A percentile compares a stretch with the other conserved stretches of the same genome.
Conservation (phyloP, 2,329 filamentous ascomycete species). For the Lecanicillium sp. region DNA sequence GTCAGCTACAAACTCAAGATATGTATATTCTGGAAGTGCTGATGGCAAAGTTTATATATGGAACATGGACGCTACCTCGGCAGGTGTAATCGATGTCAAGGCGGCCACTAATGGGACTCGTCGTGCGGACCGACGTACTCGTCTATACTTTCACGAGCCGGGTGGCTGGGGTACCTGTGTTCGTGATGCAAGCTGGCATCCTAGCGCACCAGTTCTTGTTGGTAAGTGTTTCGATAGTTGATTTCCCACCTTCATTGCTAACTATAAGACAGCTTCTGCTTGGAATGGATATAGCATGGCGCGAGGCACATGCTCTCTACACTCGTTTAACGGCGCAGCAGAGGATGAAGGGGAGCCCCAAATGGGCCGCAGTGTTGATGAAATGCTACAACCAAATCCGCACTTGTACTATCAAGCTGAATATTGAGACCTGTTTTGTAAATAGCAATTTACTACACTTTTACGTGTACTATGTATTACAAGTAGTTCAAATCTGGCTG, state of each 20-base stretch:
- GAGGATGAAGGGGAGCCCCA: conserved; percentile 56
- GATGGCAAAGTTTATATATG: conserved; percentile 88
- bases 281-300: conserved; percentile 73
- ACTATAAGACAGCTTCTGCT: conserved; percentile 53
- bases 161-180: conserved; percentile 68
- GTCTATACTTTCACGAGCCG: conserved; percentile 48
- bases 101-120: conserved; percentile 57
- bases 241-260: conserved; percentile 8
- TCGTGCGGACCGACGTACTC: conserved; percentile 43
- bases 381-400: conserved; percentile 39
- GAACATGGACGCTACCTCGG: conserved; percentile 84
- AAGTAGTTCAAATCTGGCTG: not conserved
- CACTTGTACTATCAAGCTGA: conserved; percentile 14
- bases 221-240: conserved; percentile 32
- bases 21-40: conserved; percentile 86
- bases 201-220: conserved; percentile 69
- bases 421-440: too few species aligned
- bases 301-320: conserved; percentile 67
- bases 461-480: not conserved
- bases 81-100: conserved; percentile 69
- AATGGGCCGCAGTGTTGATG: conserved; percentile 49
- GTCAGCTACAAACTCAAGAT: conserved; percentile 75
- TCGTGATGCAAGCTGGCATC: conserved; percentile 86
- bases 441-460: not conserved
- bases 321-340: conserved; percentile 64